Base-by-base conservation (phyloP, 352 stramenopile species). In the Globisporangium paddicum region DNA sequence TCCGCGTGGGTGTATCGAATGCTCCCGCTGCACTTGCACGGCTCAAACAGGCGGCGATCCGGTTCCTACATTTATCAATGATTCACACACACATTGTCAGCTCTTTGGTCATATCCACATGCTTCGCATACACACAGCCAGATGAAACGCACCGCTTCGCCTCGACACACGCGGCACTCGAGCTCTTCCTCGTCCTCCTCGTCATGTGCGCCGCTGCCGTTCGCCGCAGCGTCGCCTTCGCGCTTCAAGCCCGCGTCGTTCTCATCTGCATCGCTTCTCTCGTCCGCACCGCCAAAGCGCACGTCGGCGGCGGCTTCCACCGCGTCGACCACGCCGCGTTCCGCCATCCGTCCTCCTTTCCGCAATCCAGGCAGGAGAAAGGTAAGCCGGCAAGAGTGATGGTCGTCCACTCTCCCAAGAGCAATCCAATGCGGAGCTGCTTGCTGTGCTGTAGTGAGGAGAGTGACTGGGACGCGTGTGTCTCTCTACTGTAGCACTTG, bases 1-100 rank as follows among this genome's bases (percentile, higher is more conserved):
- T 98, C 93, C 53, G 96, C 93, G 75, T 98, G 95, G 26, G 87
- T 96, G 66, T 96, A 89, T 35, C 91, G 90, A 63, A 98, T 98
- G 44, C 89, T 97, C 32, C 95, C 95, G 30, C 90, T 97, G 70
- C 95, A 98, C 73, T 97, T 97, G 67, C 95, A 98, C 14, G 86
- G 86, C 55, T 79, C 80, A 63, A 93, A 93, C 23, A 95, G 68
- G 4, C 80, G 86, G 3, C 83, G 78, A 9, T 73, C 83, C 0
- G 74, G 73, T 63, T 95, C 86, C 77, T 87, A 59, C 25, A 48
- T n/a, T 7, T 32, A 32, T 32, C 28, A 32, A 32, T 4, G 50
- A 54, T 25, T 18, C 4, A 23, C 7, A 26, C 41, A 47, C 37
- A 35, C 16, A 30, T 19, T 25, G 32, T 60, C 19, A 68, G 47